Base-by-base conservation (phyloP, 2,329 filamentous ascomycete genomes). In the Fusarium anthophilum region DNA sequence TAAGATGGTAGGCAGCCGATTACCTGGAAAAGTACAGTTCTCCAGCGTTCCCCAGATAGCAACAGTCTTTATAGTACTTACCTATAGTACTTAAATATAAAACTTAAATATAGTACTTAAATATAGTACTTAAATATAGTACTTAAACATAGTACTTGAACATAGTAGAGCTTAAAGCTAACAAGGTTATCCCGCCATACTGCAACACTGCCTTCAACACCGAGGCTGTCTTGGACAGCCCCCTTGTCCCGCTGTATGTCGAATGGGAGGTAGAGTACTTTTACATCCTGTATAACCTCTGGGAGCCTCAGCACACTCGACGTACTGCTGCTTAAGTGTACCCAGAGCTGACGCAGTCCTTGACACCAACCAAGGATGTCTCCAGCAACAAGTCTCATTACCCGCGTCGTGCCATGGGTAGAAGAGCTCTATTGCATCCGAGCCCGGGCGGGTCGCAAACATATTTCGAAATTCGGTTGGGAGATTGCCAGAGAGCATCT, bases 281-380 rank as follows among this genome's bases (percentile, higher is more conserved):
- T 20, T 20, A 41, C 20, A 41, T 41, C 20, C 39, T 20, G 5
- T 41, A 41, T 14, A 0, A 1, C 0, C 39, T 41, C 20, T 41
- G 39, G 39, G 20, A 41, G 22, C 39, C 39, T 22, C 39, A 41
- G 2, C 20, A 41, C 39, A 0, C 39, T 20, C 39, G 39, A 41
- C 39, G 39, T 22, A 41, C 39, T 41, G 20, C 39, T 22, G 39
- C 39, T 22, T 20, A 41, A 22, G 39, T 41, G 5, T 41, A 41
- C 20, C 20, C 39, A n/a, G 39, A 41, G 20, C 39, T 41, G 39
- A 41, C 20, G 14, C 39, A 41, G 39, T 22, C 39, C 20, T 41
- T 41, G 39, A 1, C 4, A 0, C 39, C 20, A 14, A 41, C 1
- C 0, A 41, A 2, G 13, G 39, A 41, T 4, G 20, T 22, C 20